These are phyloP conservation scores for Reutealis trisperma DNA, from an alignment of 345 rosid species.

Conservation along the genomic window DNA sequence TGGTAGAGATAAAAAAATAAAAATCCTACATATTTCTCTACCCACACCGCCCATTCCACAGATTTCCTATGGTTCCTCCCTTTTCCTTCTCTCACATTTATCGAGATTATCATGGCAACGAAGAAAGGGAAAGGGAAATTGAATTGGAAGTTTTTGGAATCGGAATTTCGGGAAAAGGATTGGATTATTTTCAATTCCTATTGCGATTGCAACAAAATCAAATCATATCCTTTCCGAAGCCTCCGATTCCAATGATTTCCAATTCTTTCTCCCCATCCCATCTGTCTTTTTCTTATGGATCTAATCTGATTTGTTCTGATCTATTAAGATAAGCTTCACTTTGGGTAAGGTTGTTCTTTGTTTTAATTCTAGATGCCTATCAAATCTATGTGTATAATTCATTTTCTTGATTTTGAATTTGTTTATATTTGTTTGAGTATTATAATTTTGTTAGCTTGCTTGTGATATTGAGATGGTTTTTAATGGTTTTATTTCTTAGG, in stretches of 20 bases:
- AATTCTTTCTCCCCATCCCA: conserved; percentile 19
- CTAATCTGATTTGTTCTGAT: too few species aligned
- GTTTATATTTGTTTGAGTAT: too few species aligned
- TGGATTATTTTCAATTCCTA: not conserved
- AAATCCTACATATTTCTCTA: not conserved
- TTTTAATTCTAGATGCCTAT: too few species aligned
- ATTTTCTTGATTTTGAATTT: too few species aligned
- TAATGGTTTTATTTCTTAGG: too few species aligned
- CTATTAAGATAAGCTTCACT: not conserved
- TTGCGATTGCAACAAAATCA: too few species aligned
- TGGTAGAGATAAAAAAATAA: not conserved
- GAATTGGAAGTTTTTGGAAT: not conserved
- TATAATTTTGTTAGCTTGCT: too few species aligned
- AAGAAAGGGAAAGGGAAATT: not conserved
- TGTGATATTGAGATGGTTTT: too few species aligned
- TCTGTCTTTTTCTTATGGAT: too few species aligned
- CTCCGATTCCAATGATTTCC: conserved; percentile 25
- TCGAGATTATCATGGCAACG: too few species aligned
- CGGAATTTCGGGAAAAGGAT: conserved; percentile 9
- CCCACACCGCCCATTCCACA: conserved; percentile 27
- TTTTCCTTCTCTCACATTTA: not conserved
- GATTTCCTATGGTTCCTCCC: conserved; percentile 13
- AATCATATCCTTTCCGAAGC: conserved; percentile 8
- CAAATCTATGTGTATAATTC: too few species aligned
- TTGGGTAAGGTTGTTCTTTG: too few species aligned